A percentile compares a stretch with the other conserved stretches of the same genome.
These are phyloP conservation scores for Coccomyxa sp. DNA, from an alignment of 139 green algal genomes.

Conservation along the genomic window DNA sequence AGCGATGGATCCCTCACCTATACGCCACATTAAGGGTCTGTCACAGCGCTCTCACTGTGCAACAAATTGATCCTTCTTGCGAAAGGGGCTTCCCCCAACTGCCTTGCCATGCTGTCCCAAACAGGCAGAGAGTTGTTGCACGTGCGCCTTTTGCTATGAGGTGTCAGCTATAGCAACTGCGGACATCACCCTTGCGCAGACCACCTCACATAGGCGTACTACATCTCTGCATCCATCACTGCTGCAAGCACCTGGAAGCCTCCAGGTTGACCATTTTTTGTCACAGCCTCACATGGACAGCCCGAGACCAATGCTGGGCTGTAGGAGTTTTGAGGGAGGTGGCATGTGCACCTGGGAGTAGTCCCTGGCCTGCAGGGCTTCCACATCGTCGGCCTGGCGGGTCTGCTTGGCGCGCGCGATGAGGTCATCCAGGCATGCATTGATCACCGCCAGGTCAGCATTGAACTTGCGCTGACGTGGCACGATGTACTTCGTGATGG, in stretches of 20 bases:
- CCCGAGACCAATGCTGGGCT: not conserved
- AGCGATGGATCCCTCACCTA: constrained; percentile 88
- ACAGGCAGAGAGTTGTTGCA: too few species aligned
- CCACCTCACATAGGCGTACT: too few species aligned
- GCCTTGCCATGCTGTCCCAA: too few species aligned
- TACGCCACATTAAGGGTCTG: not conserved
- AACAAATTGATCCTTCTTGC: too few species aligned
- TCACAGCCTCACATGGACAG: not conserved
- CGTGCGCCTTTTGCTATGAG: too few species aligned
- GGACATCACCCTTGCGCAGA: too few species aligned
- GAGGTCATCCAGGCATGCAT: constrained; percentile 84
- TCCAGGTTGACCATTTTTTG: not conserved
- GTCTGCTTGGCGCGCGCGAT: constrained; percentile 67
- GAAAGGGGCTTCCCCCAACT: too few species aligned
- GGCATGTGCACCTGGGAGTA: constrained; percentile 62
- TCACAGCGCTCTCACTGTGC: not conserved
- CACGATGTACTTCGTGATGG: constrained; percentile 55
- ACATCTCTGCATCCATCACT: too few species aligned
- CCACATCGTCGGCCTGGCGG: constrained; percentile 63
- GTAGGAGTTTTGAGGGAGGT: not conserved
- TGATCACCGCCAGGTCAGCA: constrained; percentile 80
- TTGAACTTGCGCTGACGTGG: constrained; percentile 75
- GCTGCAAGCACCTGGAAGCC: not conserved
- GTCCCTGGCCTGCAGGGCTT: constrained; percentile 78
- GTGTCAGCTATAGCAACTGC: too few species aligned